These are phyloP conservation scores for Agastache rugosa DNA, from an alignment of 257 asterid species.

Conservation along the genomic window DNA sequence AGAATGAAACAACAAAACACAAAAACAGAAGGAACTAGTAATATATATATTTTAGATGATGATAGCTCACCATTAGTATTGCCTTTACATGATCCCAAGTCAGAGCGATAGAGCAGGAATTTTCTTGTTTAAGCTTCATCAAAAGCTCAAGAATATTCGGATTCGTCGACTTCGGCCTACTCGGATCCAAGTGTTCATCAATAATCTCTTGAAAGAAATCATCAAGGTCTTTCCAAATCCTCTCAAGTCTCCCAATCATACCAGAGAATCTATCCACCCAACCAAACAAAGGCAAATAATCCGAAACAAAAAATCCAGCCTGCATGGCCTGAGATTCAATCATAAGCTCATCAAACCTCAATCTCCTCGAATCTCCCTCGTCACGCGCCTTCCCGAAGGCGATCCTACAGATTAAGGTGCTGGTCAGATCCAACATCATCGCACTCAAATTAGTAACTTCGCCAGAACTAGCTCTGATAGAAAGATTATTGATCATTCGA, in stretches of 20 bases:
- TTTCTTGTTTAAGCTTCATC: slow-evolving; percentile 37
- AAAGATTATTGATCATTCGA: neutral
- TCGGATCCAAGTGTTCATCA: slow-evolving; percentile 39
- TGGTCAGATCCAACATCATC: slow-evolving; percentile 24
- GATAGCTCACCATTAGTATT: slow-evolving; percentile 37
- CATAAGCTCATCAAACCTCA: slow-evolving; percentile 47
- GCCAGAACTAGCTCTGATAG: neutral
- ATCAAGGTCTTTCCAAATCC: slow-evolving; percentile 37
- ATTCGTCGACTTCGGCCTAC: slow-evolving; percentile 10
- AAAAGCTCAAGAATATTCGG: slow-evolving; percentile 44
- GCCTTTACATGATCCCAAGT: slow-evolving; percentile 47
- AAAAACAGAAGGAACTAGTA: too few species aligned
- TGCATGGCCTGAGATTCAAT: slow-evolving; percentile 43
- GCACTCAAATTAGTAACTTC: slow-evolving; percentile 23
- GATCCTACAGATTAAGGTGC: slow-evolving; percentile 37
- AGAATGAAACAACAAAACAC: neutral
- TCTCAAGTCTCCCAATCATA: slow-evolving; percentile 43
- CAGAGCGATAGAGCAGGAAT: slow-evolving; percentile 18
- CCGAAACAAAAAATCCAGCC: slow-evolving; percentile 44
- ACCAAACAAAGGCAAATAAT: slow-evolving; percentile 44
- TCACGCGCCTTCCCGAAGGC: slow-evolving; percentile 42
- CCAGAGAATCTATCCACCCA: slow-evolving; percentile 50
- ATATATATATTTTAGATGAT: too few species aligned
- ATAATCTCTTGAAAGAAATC: slow-evolving; percentile 41
- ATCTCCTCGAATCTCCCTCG: neutral